A percentile compares a stretch with the other conserved stretches of the same genome.
Conservation (phyloP, 352 stramenopile species). For the Pythium dissotocum region DNA sequence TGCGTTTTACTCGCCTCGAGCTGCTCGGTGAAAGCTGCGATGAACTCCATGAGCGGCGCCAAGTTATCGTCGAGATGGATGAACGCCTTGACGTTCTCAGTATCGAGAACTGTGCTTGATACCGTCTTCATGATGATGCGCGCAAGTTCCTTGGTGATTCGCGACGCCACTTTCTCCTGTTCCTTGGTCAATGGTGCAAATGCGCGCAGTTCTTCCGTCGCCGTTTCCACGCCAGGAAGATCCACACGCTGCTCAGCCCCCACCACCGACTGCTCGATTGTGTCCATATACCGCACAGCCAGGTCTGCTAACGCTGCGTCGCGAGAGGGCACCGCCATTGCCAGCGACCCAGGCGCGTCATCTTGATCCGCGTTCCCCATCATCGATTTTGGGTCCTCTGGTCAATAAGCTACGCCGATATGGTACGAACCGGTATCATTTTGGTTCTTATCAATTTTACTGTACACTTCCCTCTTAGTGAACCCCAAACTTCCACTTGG, state of each 20-base stretch:
- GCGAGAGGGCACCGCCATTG: neutral
- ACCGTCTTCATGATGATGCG: conserved; percentile 22
- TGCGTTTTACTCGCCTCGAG: neutral
- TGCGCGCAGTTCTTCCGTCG: neutral
- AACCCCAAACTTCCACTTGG: conserved; percentile 34
- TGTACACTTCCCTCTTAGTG: conserved; percentile 21
- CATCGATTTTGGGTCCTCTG: neutral
- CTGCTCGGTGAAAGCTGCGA: conserved; percentile 7
- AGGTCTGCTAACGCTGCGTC: conserved; percentile 10
- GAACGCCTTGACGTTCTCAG: conserved; percentile 21
- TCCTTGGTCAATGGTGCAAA: conserved; percentile 7
- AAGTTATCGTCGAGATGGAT: conserved; percentile 33
- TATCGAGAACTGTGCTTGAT: neutral
- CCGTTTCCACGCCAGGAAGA: conserved; percentile 4
- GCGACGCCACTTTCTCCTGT: conserved; percentile 18
- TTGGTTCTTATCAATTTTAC: neutral
- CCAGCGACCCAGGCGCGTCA: neutral
- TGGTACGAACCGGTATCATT: neutral
- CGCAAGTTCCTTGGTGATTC: conserved; percentile 27
- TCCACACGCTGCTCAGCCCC: conserved; percentile 4
- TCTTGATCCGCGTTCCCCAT: conserved; percentile 12
- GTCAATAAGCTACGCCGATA: neutral
- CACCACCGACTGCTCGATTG: conserved; percentile 10
- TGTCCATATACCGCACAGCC: conserved; percentile 17
- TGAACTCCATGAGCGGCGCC: conserved; percentile 25